A percentile compares a stretch with the other conserved stretches of the same genome.
phyloP scores from a whole-genome alignment of 2,329 filamentous ascomycete species.

The Colletotrichum cuscutae region DNA sequence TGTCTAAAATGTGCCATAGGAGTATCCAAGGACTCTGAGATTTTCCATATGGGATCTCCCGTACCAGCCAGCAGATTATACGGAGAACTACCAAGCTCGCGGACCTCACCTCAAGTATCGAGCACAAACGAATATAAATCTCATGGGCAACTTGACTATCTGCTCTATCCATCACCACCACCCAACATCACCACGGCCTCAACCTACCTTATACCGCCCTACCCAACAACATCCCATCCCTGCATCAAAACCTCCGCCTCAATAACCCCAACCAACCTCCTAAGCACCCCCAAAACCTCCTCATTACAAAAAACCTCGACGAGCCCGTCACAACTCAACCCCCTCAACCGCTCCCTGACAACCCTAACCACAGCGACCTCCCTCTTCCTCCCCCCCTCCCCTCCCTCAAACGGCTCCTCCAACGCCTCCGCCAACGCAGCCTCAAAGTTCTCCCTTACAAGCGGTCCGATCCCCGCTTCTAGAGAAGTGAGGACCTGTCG shows the following conservation, averaged over 20 bases:
- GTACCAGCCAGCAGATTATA: no score
- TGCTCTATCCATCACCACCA: no score
- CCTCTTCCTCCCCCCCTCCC: background rate
- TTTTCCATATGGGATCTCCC: no score
- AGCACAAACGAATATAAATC: no score
- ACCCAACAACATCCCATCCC: slow-evolving; percentile 9
- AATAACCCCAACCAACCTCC: background rate
- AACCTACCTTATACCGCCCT: no score
- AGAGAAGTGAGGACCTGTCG: background rate
- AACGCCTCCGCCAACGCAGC: background rate
- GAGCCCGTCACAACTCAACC: slow-evolving; percentile 10
- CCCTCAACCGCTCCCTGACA: slow-evolving; percentile 11
- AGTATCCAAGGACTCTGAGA: no score
- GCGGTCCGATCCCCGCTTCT: background rate
- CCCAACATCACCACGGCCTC: no score
- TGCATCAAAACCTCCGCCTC: slow-evolving; percentile 5
- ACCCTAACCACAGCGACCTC: slow-evolving; percentile 2
- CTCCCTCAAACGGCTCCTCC: background rate
- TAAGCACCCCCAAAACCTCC: slow-evolving; percentile 16
- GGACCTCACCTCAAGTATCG: no score
- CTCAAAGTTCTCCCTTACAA: background rate
- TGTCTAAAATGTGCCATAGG: no score
- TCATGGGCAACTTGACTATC: no score
- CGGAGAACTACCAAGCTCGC: no score
- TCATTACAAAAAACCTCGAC: slow-evolving; percentile 21